Evolutionary conservation across 139 green algal species (phyloP), one percentile per base, ranked within the genome.

Genomic region (Cymbomonas tetramitiformis): DNA sequence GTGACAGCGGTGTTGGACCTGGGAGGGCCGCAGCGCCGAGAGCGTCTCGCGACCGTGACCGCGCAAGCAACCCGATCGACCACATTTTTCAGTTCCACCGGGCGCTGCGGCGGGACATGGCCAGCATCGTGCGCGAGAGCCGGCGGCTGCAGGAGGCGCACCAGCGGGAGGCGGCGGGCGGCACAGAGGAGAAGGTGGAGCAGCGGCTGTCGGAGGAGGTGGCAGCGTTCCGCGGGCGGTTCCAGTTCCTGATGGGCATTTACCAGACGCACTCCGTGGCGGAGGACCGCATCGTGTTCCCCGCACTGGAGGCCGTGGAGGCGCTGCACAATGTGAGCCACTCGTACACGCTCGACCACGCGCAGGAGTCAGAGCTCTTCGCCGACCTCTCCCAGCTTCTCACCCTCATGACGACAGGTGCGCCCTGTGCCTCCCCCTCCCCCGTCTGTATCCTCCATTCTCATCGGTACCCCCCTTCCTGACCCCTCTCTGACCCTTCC

Each of bases 211-310:
- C 67, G 5, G 31, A 55, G 2, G 56, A 70, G 1, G 29, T 92
- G 30, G 72, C 82, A 65, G 63, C 81, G 40, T 76, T 98, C 38
- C 73, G 83, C 29, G 88, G 86, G 0, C 74, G 86, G 24, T 97
- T 96, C 58, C 73, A 85, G 19, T 96, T 96, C 66, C 61, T 98
- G 52, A 77, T 63, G 59, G 75, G 79, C 51, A 76, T 90, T 24
- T 94, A 92, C 66, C 56, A 65, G 18, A 83, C 83, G 4, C 82
- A 90, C 68, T 62, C 48, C 47, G 73, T 77, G 26, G 68, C 77
- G 0, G 90, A 98, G 68, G 90, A 98, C 65, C 81, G 94, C 48
- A 90, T 98, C 32, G 86, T 98, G 48, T 98, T 98, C 43, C 90
- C 90, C 25, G 90, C 86, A 4, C 71, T 98, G 33, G 90, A 98